Conservation (phyloP, 164 flowering plant species). For the Echeveria elegans region DNA sequence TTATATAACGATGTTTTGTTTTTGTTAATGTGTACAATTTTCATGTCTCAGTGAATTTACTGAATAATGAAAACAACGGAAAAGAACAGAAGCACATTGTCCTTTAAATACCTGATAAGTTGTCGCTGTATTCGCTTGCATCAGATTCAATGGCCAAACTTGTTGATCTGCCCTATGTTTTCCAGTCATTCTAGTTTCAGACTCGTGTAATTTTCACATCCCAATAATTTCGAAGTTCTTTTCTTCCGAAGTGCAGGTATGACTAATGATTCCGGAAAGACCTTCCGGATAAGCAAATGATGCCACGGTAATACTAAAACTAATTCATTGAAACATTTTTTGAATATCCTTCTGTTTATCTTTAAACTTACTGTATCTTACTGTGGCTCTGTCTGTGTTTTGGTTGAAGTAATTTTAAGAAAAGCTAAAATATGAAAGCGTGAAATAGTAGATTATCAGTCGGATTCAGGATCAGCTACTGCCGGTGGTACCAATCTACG, state of each 20-base stretch:
- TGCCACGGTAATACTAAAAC: background rate
- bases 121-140: background rate
- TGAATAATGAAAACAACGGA: background rate
- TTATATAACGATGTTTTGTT: background rate
- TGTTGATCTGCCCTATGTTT: background rate
- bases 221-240: background rate
- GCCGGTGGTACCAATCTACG: background rate
- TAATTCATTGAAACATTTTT: background rate
- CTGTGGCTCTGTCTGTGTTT: background rate
- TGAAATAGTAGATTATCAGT: background rate
- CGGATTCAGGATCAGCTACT: background rate
- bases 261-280: background rate
- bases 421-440: background rate
- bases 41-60: too few species aligned
- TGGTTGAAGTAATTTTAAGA: background rate
- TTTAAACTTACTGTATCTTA: background rate
- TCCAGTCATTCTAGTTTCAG: background rate
- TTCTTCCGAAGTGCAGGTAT: background rate
- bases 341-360: background rate
- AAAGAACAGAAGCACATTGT: background rate
- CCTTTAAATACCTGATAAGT: background rate
- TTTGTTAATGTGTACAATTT: background rate
- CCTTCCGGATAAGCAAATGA: background rate
- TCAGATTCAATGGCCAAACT: background rate
- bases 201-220: background rate